These are phyloP conservation scores for Phytophthora meadii DNA, from an alignment of 352 stramenopile genomes.

Conservation along the genomic window DNA sequence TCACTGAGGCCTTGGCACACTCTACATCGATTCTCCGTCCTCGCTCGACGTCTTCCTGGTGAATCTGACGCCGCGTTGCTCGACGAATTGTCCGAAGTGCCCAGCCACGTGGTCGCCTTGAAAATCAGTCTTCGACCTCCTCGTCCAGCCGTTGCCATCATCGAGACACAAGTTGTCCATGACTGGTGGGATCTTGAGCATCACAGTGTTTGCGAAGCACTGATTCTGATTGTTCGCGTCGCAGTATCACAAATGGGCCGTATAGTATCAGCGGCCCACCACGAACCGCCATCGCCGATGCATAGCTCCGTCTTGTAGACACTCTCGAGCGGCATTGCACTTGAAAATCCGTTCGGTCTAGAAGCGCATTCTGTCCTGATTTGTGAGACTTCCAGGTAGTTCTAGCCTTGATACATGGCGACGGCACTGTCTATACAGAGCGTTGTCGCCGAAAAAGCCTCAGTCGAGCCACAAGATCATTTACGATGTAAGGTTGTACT, in stretches of 20 bases:
- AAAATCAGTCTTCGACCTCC: too few species aligned
- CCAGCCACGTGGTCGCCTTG: too few species aligned
- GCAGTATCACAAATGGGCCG: slow-evolving; percentile 33
- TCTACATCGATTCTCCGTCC: too few species aligned
- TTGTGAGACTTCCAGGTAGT: neutral
- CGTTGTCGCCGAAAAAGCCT: slow-evolving; percentile 7
- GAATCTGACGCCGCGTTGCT: too few species aligned
- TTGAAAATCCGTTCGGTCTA: slow-evolving; percentile 28
- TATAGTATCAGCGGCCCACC: slow-evolving; percentile 7
- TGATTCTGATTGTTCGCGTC: slow-evolving; percentile 34
- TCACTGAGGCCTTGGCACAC: too few species aligned
- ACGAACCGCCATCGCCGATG: slow-evolving; percentile 28
- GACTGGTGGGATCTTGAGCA: slow-evolving; percentile 31
- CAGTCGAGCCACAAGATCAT: neutral
- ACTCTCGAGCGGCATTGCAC: slow-evolving; percentile 26
- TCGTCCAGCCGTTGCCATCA: slow-evolving; percentile 20
- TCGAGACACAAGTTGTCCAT: slow-evolving; percentile 44
- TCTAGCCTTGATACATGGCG: slow-evolving; percentile 29
- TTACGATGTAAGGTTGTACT: too few species aligned
- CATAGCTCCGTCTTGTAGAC: slow-evolving; percentile 36
- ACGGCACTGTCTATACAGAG: slow-evolving; percentile 23
- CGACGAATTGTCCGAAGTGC: too few species aligned
- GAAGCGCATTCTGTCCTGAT: slow-evolving; percentile 9
- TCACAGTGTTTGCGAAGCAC: slow-evolving; percentile 24
- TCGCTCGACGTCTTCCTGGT: too few species aligned